Evolutionary conservation across 768 basidiomycete species (phyloP).

Genomic region (Podaxis sp.): DNA sequence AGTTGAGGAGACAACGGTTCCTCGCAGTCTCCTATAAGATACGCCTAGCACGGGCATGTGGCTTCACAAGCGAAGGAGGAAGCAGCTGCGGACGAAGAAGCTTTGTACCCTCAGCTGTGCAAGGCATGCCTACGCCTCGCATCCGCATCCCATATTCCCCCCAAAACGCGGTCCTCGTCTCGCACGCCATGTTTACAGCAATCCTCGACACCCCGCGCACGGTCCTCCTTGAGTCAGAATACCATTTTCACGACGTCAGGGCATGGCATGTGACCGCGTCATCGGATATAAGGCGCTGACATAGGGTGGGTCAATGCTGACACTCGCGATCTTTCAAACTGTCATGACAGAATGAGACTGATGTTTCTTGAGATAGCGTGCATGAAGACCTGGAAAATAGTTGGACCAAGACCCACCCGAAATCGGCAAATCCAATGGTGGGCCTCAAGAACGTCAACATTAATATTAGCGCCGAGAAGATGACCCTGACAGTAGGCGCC

Average conservation of each 20-base stretch:
- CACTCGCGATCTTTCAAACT: not conserved
- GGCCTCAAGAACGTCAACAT: not conserved
- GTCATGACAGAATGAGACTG: not conserved
- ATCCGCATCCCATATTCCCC: no score
- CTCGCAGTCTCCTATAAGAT: no score
- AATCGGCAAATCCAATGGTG: not conserved
- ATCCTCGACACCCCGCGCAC: not conserved
- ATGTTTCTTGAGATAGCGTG: not conserved
- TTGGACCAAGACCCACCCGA: not conserved
- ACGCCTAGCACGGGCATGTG: no score
- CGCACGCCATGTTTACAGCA: not conserved
- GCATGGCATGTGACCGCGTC: not conserved
- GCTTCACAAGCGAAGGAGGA: no score
- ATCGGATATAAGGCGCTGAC: not conserved
- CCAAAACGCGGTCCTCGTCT: no score
- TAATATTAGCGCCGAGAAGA: not conserved
- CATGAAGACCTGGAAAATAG: not conserved
- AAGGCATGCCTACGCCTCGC: no score
- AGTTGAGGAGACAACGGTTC: no score
- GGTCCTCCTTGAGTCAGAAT: not conserved
- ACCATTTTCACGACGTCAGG: not conserved
- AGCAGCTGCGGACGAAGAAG: no score
- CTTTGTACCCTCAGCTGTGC: no score
- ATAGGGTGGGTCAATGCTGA: not conserved
- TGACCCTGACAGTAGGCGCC: not conserved